Percentiles rank a stretch among this genome's conserved stretches.
phyloP scores from a whole-genome alignment of 139 green algal species.

The Chlamydomonas asymmetrica region DNA sequence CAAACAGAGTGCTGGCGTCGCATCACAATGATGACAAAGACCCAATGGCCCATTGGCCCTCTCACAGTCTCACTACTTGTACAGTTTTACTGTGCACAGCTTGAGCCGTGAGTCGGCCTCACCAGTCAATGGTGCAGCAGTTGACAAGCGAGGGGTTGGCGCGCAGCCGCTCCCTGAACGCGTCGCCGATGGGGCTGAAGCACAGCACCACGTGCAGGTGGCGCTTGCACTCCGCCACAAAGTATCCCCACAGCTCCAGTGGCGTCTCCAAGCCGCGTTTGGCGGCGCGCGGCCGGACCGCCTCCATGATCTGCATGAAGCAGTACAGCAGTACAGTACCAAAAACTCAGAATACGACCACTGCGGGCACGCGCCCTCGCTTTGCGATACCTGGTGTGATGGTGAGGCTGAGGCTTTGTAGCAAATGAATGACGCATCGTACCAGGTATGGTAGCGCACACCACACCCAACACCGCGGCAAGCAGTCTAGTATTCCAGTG shows the following conservation, averaged over 20 bases:
- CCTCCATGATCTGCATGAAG: constrained; percentile 62
- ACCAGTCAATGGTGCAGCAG: constrained; percentile 84
- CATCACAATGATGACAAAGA: neutral
- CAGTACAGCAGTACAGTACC: neutral
- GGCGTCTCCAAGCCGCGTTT: constrained; percentile 73
- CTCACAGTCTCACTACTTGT: too few relatives aligned
- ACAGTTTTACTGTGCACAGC: too few relatives aligned
- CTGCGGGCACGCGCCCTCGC: neutral
- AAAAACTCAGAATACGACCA: neutral
- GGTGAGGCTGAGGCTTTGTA: too few relatives aligned
- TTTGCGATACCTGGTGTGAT: too few relatives aligned
- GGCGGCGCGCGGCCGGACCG: constrained; percentile 54
- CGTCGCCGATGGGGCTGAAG: constrained; percentile 68
- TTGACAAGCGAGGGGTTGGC: constrained; percentile 80
- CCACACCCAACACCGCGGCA: neutral
- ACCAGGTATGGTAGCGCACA: too few relatives aligned
- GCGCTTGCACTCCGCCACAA: constrained; percentile 55
- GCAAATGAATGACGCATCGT: too few relatives aligned
- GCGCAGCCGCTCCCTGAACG: constrained; percentile 72
- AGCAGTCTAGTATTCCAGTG: neutral
- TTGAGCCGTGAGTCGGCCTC: neutral
- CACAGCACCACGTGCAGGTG: constrained; percentile 75
- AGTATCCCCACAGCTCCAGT: constrained; percentile 75
- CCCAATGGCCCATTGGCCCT: neutral
- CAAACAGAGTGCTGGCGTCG: neutral